phyloP scores from a whole-genome alignment of 164 flowering plant genomes.

The Dillenia suffruticosa region DNA sequence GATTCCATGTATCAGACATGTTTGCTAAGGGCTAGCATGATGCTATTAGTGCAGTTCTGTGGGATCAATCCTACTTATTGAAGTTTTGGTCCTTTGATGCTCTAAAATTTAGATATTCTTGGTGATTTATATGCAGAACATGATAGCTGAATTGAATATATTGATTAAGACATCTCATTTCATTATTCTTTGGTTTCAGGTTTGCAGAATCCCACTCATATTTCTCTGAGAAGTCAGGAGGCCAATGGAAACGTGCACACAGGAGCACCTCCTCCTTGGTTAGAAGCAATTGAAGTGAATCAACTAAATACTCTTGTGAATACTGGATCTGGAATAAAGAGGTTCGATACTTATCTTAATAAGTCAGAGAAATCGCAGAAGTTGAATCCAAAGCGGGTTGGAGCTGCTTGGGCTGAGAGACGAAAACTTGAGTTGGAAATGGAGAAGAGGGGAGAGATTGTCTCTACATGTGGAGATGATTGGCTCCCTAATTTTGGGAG shows the following conservation, averaged over 20 bases:
- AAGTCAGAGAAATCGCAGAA: conserved; percentile 42
- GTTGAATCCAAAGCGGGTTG: conserved; percentile 81
- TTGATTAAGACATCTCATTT: neutral
- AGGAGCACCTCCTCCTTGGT: conserved; percentile 96
- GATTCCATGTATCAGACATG: neutral
- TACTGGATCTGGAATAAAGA: conserved; percentile 9
- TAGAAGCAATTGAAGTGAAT: conserved; percentile 38
- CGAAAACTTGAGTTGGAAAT: conserved; percentile 75
- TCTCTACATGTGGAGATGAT: conserved; percentile 40
- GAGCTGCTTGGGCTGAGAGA: conserved; percentile 98
- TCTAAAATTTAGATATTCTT: neutral
- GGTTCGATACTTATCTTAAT: conserved; percentile 9
- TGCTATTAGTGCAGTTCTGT: no score
- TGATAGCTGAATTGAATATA: no score
- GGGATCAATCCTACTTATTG: no score
- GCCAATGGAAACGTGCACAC: conserved; percentile 69
- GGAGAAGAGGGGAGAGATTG: conserved; percentile 80
- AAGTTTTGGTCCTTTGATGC: no score
- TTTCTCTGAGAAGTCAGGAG: conserved; percentile 23
- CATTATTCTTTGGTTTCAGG: conserved; percentile 22
- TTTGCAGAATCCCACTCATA: conserved; percentile 31
- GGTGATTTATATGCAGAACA: neutral
- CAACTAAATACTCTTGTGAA: conserved; percentile 15
- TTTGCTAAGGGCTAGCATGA: no score
- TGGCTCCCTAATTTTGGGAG: conserved; percentile 99